A percentile compares a stretch with the other conserved stretches of the same genome.
These are phyloP conservation scores for Dichotomopilus funicola DNA, from an alignment of 2,329 filamentous ascomycete species.

Conservation along the genomic window DNA sequence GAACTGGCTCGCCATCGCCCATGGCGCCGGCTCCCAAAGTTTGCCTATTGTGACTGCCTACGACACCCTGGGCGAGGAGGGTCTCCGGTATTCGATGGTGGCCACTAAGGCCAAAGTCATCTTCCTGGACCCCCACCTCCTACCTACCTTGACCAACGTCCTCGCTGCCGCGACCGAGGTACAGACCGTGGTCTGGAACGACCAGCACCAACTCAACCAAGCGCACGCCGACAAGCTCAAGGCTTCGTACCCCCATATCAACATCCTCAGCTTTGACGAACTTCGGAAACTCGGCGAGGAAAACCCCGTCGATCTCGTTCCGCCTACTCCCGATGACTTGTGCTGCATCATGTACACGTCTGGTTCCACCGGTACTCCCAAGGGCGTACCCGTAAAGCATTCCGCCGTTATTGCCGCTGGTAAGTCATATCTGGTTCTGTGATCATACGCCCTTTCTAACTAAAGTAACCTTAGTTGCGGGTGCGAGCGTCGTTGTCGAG, in stretches of 20 bases:
- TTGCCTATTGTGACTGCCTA: constrained; percentile 81
- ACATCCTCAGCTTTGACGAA: constrained; percentile 45
- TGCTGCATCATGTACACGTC: constrained; percentile 72
- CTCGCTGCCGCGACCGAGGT: constrained; percentile 46
- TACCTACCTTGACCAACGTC: constrained; percentile 50
- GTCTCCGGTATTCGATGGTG: constrained; percentile 65
- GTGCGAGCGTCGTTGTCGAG: constrained; percentile 70
- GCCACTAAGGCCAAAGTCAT: constrained; percentile 67
- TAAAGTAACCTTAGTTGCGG: constrained; percentile 49
- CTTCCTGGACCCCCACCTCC: constrained; percentile 66
- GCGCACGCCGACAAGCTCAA: constrained; percentile 44
- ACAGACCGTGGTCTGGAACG: constrained; percentile 49
- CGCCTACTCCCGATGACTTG: constrained; percentile 65
- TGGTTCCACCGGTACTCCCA: constrained; percentile 74
- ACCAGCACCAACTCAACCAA: constrained; percentile 45
- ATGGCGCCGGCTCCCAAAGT: constrained; percentile 61
- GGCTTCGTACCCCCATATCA: constrained; percentile 42
- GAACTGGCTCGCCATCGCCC: constrained; percentile 46
- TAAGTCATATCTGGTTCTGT: constrained; percentile 35
- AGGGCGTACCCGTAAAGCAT: constrained; percentile 74
- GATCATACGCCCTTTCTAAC: background rate
- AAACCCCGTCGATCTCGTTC: constrained; percentile 60
- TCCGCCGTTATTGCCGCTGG: constrained; percentile 66
- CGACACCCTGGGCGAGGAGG: constrained; percentile 71
- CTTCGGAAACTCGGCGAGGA: constrained; percentile 49